phyloP scores from a whole-genome alignment of 2,329 filamentous ascomycete species.

The Alternaria sp. region DNA sequence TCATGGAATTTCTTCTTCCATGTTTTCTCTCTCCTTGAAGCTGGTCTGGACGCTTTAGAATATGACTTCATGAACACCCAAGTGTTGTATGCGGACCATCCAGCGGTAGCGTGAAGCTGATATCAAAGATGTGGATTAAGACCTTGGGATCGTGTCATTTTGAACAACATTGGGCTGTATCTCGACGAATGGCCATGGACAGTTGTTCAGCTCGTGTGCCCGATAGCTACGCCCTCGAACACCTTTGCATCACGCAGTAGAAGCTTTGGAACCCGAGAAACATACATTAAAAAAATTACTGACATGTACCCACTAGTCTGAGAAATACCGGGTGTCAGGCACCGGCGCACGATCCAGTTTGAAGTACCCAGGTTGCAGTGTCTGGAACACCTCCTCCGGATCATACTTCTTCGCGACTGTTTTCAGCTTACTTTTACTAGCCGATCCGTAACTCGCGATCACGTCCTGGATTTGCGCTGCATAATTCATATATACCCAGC shows the following conservation, averaged over 20 bases:
- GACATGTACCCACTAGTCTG: neutral
- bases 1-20: neutral
- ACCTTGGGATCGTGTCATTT: too few species aligned
- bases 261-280: too few species aligned
- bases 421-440: constrained; percentile 42
- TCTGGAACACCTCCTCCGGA: constrained; percentile 53
- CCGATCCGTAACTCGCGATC: constrained; percentile 53
- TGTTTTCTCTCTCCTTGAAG: neutral
- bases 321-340: constrained; percentile 10
- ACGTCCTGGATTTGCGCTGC: constrained; percentile 56
- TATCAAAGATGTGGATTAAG: too few species aligned
- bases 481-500: constrained; percentile 60
- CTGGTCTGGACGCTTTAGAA: neutral
- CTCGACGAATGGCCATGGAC: too few species aligned
- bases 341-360: constrained; percentile 46
- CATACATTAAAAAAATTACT: too few species aligned
- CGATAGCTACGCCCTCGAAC: too few species aligned
- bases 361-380: constrained; percentile 55
- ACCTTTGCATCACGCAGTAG: too few species aligned
- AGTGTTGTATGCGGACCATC: neutral
- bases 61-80: neutral
- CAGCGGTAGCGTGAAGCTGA: neutral
- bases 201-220: too few species aligned
- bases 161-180: too few species aligned
- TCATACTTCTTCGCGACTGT: constrained; percentile 53